Conservation (phyloP, 805 yeast genomes). For the Lipomyces sp. region DNA sequence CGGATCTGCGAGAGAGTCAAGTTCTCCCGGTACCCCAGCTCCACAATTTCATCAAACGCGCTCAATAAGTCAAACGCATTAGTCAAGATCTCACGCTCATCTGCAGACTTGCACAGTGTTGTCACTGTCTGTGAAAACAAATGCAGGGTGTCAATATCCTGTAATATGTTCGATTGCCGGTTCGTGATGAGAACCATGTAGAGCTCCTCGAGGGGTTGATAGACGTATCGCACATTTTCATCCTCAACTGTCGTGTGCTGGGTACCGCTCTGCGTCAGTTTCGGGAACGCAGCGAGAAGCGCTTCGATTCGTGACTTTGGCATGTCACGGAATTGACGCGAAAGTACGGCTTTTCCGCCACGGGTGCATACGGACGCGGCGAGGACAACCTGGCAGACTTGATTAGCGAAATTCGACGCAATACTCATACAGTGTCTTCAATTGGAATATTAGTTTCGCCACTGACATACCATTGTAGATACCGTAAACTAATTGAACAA, state of each 20-base stretch:
- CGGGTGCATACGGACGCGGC: conserved; percentile 95
- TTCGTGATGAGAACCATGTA: conserved; percentile 91
- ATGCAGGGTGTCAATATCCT: conserved; percentile 91
- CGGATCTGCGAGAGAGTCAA: conserved; percentile 78
- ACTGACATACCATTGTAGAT: neutral
- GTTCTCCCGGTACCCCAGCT: conserved; percentile 88
- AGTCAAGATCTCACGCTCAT: conserved; percentile 80
- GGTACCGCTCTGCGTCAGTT: conserved; percentile 68
- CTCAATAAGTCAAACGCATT: conserved; percentile 86
- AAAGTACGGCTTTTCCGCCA: conserved; percentile 84
- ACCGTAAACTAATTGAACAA: neutral
- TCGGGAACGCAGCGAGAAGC: conserved; percentile 81
- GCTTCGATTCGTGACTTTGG: conserved; percentile 84
- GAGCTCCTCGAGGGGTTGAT: conserved; percentile 93
- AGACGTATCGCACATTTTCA: conserved; percentile 87
- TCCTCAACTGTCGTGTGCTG: conserved; percentile 96
- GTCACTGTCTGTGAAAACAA: conserved; percentile 82
- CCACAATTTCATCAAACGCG: conserved; percentile 93
- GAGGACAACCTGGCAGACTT: conserved; percentile 46
- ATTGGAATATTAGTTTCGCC: neutral
- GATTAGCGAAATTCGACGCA: neutral
- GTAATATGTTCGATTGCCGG: conserved; percentile 86
- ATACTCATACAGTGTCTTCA: neutral
- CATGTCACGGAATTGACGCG: conserved; percentile 89
- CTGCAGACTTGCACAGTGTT: conserved; percentile 69